These are phyloP conservation scores for Aspergillus oerlinghausenensis DNA, from an alignment of 2,329 filamentous ascomycete species.

Conservation along the genomic window DNA sequence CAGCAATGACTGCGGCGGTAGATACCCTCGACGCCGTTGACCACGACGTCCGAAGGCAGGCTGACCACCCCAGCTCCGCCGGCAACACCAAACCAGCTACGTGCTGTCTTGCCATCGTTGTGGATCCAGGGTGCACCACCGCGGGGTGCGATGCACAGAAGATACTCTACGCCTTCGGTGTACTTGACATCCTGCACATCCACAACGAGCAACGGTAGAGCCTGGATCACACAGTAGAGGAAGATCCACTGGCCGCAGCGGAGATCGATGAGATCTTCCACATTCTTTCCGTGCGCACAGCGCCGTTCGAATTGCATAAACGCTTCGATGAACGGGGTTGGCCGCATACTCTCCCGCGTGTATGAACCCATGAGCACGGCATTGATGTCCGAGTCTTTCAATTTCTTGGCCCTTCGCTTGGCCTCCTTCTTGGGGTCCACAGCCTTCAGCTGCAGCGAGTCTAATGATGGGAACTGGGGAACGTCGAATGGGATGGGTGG, in stretches of 20 bases:
- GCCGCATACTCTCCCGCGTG: constrained; percentile 65
- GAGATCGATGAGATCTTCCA: constrained; percentile 43
- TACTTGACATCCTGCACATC: constrained; percentile 44
- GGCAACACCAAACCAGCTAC: constrained; percentile 51
- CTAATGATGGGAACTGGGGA: constrained; percentile 69
- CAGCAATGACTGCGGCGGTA: constrained; percentile 68
- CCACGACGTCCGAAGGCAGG: constrained; percentile 60
- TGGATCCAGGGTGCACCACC: constrained; percentile 47
- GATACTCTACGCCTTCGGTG: constrained; percentile 46
- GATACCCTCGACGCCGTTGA: constrained; percentile 63
- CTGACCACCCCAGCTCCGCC: constrained; percentile 60
- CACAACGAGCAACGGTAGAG: constrained; percentile 46
- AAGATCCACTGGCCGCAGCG: constrained; percentile 51
- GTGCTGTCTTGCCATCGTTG: constrained; percentile 40
- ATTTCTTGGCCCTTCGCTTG: constrained; percentile 64
- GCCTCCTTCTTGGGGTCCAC: constrained; percentile 69
- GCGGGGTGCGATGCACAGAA: constrained; percentile 46
- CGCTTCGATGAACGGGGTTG: constrained; percentile 44
- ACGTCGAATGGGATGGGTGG: constrained; percentile 89
- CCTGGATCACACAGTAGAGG: constrained; percentile 48
- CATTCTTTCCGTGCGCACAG: constrained; percentile 38
- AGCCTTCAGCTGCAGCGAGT: constrained; percentile 59
- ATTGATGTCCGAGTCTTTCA: constrained; percentile 74
- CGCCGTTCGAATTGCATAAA: constrained; percentile 47
- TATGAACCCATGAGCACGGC: constrained; percentile 75